Conservation (phyloP, 2,329 filamentous ascomycete genomes). For the Aureobasidium melanogenum region DNA sequence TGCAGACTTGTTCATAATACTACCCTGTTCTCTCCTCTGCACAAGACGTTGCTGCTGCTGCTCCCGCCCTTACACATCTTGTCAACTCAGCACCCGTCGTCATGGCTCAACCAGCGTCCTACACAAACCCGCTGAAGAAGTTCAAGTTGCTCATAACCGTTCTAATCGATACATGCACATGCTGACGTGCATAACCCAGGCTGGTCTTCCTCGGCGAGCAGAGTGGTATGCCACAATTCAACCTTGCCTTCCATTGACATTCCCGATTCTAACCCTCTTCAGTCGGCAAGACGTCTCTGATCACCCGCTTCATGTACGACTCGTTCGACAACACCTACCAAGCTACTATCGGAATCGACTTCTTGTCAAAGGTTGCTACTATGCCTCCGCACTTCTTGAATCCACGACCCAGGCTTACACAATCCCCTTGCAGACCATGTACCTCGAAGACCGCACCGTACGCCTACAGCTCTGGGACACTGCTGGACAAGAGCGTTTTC, state of each 20-base stretch:
- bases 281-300: conserved; percentile 98
- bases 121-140: conserved; percentile 99
- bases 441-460: conserved; percentile 95
- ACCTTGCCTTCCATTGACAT: neutral
- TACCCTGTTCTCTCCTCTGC: neutral
- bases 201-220: conserved; percentile 97
- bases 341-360: conserved; percentile 98
- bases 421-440: conserved; percentile 68
- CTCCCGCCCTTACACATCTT: too few species aligned
- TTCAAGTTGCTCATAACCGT: conserved; percentile 66
- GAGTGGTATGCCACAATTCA: conserved; percentile 62
- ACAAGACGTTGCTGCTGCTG: neutral
- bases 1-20: neutral
- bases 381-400: neutral
- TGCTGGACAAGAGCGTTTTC: conserved; percentile 93
- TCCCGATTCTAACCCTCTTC: conserved; percentile 13
- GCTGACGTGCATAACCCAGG: conserved; percentile 39
- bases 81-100: conserved; percentile 25
- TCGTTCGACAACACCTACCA: conserved; percentile 99
- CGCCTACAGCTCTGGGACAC: conserved; percentile 98
- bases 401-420: neutral
- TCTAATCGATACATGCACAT: neutral
- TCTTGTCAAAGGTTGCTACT: conserved; percentile 78
- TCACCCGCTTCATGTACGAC: conserved; percentile 99
- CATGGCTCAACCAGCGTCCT: conserved; percentile 66